Conservation (phyloP, 2,329 filamentous ascomycete species). For the Monilinia polystroma region DNA sequence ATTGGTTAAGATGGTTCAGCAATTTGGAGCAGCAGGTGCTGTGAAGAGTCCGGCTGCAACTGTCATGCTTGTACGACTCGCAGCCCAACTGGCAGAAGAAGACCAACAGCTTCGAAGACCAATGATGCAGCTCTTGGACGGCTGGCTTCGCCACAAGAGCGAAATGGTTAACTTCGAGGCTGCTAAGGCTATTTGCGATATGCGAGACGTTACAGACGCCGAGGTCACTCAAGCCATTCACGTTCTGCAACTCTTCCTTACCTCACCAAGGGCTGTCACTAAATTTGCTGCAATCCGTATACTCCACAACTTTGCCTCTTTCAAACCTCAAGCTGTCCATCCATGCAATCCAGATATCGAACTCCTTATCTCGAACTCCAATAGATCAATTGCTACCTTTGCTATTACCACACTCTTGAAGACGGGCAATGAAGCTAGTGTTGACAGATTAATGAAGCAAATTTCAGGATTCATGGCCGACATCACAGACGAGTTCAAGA, state of each 20-base stretch:
- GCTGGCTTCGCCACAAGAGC: conserved; percentile 97
- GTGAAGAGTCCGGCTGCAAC: conserved; percentile 94
- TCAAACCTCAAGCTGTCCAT: conserved; percentile 90
- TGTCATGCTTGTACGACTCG: conserved; percentile 87
- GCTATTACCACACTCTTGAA: conserved; percentile 97
- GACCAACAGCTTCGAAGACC: conserved; percentile 84
- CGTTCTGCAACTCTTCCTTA: conserved; percentile 93
- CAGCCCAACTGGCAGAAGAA: conserved; percentile 91
- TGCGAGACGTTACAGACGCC: conserved; percentile 87
- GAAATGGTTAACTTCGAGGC: conserved; percentile 99
- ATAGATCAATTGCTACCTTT: conserved; percentile 96
- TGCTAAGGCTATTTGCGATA: conserved; percentile 94
- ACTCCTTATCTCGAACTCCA: conserved; percentile 92
- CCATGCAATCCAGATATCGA: conserved; percentile 97
- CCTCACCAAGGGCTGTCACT: conserved; percentile 89
- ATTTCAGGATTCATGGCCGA: conserved; percentile 98
- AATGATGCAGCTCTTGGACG: conserved; percentile 96
- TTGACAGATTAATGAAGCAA: conserved; percentile 97
- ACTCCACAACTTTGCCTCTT: conserved; percentile 91
- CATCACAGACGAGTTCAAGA: conserved; percentile 99
- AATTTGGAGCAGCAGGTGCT: conserved; percentile 86
- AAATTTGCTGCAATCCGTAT: conserved; percentile 98
- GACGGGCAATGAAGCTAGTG: conserved; percentile 95
- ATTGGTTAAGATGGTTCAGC: conserved; percentile 99
- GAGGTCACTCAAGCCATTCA: conserved; percentile 92